Conservation (phyloP, 2,329 filamentous ascomycete genomes). For the Pseudocercospora musae region DNA sequence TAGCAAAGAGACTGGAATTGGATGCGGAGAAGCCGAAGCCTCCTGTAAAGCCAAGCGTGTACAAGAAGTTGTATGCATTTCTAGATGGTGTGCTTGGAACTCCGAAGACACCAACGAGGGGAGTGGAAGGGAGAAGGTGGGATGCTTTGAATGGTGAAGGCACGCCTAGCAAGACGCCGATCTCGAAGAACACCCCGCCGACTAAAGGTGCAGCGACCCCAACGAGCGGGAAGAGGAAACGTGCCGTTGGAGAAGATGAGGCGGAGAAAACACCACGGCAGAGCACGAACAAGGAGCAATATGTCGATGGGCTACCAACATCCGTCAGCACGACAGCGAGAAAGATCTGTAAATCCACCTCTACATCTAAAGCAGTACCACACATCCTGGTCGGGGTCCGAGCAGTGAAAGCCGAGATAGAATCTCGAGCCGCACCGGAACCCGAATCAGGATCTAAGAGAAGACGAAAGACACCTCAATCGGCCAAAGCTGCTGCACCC, state of each 20-base stretch:
- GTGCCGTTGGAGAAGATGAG: conserved; percentile 2
- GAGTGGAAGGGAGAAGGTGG: conserved; percentile 2
- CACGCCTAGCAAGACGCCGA: neutral
- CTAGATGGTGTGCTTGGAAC: conserved; percentile 66
- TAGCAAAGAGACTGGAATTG: conserved; percentile 73
- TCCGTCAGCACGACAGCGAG: conserved; percentile 45
- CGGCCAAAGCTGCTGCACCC: neutral
- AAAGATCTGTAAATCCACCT: conserved; percentile 44
- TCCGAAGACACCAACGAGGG: conserved; percentile 35
- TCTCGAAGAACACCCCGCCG: neutral
- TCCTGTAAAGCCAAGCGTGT: conserved; percentile 74
- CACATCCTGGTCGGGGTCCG: conserved; percentile 24
- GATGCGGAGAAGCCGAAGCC: conserved; percentile 72
- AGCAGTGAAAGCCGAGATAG: conserved; percentile 18
- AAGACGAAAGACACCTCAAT: conserved; percentile 13
- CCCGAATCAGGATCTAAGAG: neutral
- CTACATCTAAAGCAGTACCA: conserved; percentile 16
- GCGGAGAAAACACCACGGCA: neutral
- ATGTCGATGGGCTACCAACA: conserved; percentile 6
- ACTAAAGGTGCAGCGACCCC: neutral
- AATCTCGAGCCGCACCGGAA: conserved; percentile 6
- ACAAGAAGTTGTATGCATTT: conserved; percentile 78
- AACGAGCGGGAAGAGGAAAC: conserved; percentile 5
- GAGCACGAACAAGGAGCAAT: neutral
- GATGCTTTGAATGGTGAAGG: conserved; percentile 6